Base-by-base conservation (phyloP, 116 monocot genomes). In the Dioscorea cayenensis region DNA sequence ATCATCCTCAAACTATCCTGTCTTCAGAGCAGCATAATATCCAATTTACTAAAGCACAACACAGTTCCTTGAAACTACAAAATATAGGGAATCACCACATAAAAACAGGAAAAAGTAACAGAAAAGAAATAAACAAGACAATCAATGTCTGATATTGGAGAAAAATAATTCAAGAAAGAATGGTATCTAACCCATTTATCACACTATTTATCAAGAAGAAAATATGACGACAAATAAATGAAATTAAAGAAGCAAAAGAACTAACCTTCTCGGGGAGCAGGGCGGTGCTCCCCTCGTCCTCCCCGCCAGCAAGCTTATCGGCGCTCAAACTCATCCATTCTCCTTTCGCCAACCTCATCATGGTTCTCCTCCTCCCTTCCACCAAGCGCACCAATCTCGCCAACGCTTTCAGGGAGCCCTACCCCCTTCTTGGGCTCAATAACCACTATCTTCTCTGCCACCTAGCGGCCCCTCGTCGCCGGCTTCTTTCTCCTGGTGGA, bases 251-350 rank as follows among this genome's bases (percentile, higher is more conserved):
- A 20, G 61, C 38, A 60, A 62, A 62, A 23, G 2, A 14, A 18
- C 28, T 18, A 37, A 93, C 93, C 89, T 80, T 85, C 64, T 93
- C 93, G 14, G 93, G 93, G 49, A 93, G 62, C 0, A 90, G 86
- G 5, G 86, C 72, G 7, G 74, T 72, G 72, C 63, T 80, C 13
- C 78, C 81, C 66, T 90, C 93, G 51, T 90, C 90, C 29, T 86
- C 92, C 0, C 50, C 84, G 5, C 75, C 85, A 14, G 74, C 60
- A 14, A 74, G 59, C 80, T 86, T 89, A 58, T 93, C 89, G 19
- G 66, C 85, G 71, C 86, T 88, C 86, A 27, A 22, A 66, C 17
- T 78, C 87, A 29, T 76, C 84, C 87, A 86, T 86, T 69, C 67
- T 83, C 74, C 76, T 66, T 67, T 82, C 84, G 5, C 78, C 81